A percentile compares a stretch with the other conserved stretches of the same genome.
Evolutionary conservation across 2,329 filamentous ascomycete genomes (phyloP).

Genomic region (Didymella segeticola): DNA sequence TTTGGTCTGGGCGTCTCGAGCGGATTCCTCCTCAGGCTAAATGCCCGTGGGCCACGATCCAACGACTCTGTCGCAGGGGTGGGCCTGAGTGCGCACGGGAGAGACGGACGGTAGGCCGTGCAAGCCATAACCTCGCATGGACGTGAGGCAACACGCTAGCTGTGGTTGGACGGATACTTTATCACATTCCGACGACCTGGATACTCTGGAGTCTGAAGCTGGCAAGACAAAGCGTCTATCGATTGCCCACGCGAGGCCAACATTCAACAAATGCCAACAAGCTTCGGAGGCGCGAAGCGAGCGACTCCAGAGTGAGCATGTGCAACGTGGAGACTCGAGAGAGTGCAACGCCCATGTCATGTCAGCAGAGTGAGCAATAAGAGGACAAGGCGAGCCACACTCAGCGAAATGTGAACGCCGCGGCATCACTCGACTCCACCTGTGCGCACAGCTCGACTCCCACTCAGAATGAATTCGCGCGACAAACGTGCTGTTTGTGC

Average conservation of each 20-base stretch:
- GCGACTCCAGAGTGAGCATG: conserved; percentile 27
- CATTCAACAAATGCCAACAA: conserved; percentile 22
- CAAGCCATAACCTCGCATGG: conserved; percentile 26
- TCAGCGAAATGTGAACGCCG: conserved; percentile 21
- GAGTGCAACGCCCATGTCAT: conserved; percentile 46
- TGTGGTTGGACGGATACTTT: conserved; percentile 30
- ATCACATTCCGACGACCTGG: conserved; percentile 34
- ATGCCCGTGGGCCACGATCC: conserved; percentile 29
- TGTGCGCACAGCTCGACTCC: conserved; percentile 18
- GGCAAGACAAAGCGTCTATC: conserved; percentile 17
- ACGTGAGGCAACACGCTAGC: conserved; percentile 22
- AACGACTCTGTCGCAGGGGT: conserved; percentile 35
- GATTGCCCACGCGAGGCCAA: conserved; percentile 23
- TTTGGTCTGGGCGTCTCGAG: conserved; percentile 20
- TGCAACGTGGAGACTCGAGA: conserved; percentile 51
- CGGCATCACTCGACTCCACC: conserved; percentile 12
- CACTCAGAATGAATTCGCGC: conserved; percentile 27
- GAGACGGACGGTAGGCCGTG: conserved; percentile 47
- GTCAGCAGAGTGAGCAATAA: conserved; percentile 35
- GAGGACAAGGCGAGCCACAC: conserved; percentile 30
- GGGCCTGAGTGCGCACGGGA: conserved; percentile 37
- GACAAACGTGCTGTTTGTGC: conserved; percentile 47
- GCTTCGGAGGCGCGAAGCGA: conserved; percentile 27
- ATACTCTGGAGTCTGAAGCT: conserved; percentile 17
- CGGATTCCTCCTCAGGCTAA: conserved; percentile 46